phyloP scores from a whole-genome alignment of 768 basidiomycete genomes.

The Lentinula raphanica region DNA sequence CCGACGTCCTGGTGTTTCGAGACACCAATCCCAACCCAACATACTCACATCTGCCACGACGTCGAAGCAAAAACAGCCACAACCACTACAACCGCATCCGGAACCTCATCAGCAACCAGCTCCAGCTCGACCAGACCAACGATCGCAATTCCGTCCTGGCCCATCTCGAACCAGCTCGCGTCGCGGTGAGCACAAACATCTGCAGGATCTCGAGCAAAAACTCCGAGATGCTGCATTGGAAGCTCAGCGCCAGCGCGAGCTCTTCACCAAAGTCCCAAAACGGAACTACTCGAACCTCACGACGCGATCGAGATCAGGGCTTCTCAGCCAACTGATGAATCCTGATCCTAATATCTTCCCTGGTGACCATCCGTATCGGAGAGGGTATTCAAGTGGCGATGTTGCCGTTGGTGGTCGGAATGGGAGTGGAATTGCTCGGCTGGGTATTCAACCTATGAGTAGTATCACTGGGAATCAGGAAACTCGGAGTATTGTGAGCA shows the following conservation, averaged over 20 bases:
- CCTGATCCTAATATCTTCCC: slow-evolving; percentile 63
- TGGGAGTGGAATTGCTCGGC: slow-evolving; percentile 9
- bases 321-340: slow-evolving; percentile 66
- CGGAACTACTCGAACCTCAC: slow-evolving; percentile 60
- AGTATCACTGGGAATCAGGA: background rate
- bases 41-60: background rate
- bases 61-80: slow-evolving; percentile 1
- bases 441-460: slow-evolving; percentile 6
- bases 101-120: background rate
- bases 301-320: slow-evolving; percentile 32
- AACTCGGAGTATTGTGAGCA: background rate
- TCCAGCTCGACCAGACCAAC: background rate
- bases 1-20: slow-evolving; percentile 1
- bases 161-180: background rate
- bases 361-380: slow-evolving; percentile 51
- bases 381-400: slow-evolving; percentile 44
- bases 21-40: slow-evolving; percentile 3
- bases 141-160: background rate
- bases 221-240: slow-evolving; percentile 55
- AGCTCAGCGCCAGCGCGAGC: slow-evolving; percentile 58
- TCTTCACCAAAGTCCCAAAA: slow-evolving; percentile 69
- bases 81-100: background rate
- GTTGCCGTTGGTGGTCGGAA: slow-evolving; percentile 24
- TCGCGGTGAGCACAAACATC: background rate
- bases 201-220: slow-evolving; percentile 13